A percentile compares a stretch with the other conserved stretches of the same genome.
These are phyloP conservation scores for Candida tibetensis DNA, from an alignment of 805 yeast genomes.

Conservation along the genomic window DNA sequence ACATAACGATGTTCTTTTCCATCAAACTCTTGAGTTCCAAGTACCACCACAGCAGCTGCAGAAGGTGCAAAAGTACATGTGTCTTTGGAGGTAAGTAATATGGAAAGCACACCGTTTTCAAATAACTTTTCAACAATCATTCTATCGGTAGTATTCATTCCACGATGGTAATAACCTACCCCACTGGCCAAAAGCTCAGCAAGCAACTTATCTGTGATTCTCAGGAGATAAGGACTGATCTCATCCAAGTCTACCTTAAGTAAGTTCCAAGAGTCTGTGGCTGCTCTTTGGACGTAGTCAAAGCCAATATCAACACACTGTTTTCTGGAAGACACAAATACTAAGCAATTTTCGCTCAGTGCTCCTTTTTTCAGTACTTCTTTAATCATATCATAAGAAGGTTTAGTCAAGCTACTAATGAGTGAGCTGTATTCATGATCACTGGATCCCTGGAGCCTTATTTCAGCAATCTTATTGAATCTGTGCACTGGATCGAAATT, in stretches of 20 bases:
- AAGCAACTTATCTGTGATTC: constrained; percentile 48
- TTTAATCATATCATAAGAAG: constrained; percentile 44
- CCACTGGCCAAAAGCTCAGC: constrained; percentile 50
- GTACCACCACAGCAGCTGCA: constrained; percentile 55
- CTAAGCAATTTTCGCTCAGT: constrained; percentile 26
- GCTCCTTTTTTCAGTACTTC: constrained; percentile 11
- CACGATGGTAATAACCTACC: constrained; percentile 58
- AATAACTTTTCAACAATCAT: constrained; percentile 53
- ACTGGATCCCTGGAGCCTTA: constrained; percentile 49
- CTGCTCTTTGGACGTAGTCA: constrained; percentile 40
- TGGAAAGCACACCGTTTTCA: constrained; percentile 46
- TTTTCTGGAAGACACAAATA: constrained; percentile 58
- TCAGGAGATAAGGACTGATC: constrained; percentile 39
- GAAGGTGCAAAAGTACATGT: constrained; percentile 49
- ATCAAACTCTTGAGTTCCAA: constrained; percentile 71
- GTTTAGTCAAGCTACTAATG: constrained; percentile 48
- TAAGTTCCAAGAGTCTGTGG: constrained; percentile 37
- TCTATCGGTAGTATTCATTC: constrained; percentile 56
- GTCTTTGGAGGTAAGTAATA: constrained; percentile 63
- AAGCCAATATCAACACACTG: constrained; percentile 52
- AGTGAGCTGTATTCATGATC: constrained; percentile 52
- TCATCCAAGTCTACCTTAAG: constrained; percentile 38
- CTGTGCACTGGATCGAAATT: constrained; percentile 70
- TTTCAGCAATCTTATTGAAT: constrained; percentile 50
- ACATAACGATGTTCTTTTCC: constrained; percentile 69